Evolutionary conservation across 2,329 filamentous ascomycete species (phyloP).

Genomic region (Pestalotiopsis sp.): DNA sequence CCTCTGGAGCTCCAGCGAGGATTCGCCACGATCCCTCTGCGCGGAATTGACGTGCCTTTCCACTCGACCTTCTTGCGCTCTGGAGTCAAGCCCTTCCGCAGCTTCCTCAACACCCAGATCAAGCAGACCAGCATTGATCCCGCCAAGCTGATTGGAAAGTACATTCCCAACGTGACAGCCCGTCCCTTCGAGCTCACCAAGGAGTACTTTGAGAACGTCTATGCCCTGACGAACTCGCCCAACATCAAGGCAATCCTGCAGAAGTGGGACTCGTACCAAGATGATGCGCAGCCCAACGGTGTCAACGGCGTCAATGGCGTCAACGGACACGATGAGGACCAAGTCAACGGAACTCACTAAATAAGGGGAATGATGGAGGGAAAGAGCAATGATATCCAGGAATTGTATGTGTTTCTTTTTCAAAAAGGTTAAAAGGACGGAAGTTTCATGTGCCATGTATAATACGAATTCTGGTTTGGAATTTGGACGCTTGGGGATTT

Average conservation of each 20-base stretch:
- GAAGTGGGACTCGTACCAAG: conserved; percentile 80
- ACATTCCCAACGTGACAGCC: conserved; percentile 98
- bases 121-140: conserved; percentile 99
- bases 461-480: neutral
- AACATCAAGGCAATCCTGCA: conserved; percentile 80
- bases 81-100: conserved; percentile 98
- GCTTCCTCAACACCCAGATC: conserved; percentile 99
- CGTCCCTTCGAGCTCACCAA: conserved; percentile 93
- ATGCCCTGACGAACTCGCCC: conserved; percentile 83
- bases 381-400: neutral
- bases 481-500: neutral
- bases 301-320: conserved; percentile 37
- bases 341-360: conserved; percentile 26
- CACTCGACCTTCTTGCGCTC: conserved; percentile 97
- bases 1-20: conserved; percentile 91
- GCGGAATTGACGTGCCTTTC: conserved; percentile 98
- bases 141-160: conserved; percentile 95
- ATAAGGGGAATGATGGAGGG: neutral
- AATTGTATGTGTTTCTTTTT: neutral
- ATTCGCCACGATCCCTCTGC: conserved; percentile 94
- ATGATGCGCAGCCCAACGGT: conserved; percentile 40
- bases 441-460: conserved; percentile 3
- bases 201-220: conserved; percentile 99
- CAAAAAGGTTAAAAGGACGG: neutral
- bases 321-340: conserved; percentile 35